phyloP scores from a whole-genome alignment of 2,329 filamentous ascomycete genomes.

The Fusarium buharicum region DNA sequence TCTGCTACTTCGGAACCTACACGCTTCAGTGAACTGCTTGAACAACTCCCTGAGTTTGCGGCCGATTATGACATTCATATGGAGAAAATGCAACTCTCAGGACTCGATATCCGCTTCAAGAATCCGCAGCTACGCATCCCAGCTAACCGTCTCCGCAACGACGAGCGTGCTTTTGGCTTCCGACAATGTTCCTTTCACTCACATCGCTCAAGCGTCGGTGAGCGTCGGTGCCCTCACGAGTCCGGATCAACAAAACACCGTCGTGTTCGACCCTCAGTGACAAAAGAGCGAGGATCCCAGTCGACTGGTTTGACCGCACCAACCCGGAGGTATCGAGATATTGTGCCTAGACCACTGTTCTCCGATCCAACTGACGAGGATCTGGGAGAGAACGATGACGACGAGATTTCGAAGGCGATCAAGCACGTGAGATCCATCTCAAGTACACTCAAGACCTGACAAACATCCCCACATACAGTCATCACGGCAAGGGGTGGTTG shows the following conservation, averaged over 20 bases:
- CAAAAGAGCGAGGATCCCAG: constrained; percentile 25
- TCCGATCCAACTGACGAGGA: constrained; percentile 34
- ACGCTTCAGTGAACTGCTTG: constrained; percentile 57
- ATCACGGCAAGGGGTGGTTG: constrained; percentile 6
- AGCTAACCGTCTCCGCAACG: constrained; percentile 65
- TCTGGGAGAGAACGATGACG: constrained; percentile 47
- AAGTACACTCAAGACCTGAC: constrained; percentile 45
- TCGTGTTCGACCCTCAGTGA: constrained; percentile 9
- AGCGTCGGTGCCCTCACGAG: constrained; percentile 63
- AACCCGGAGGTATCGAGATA: constrained; percentile 35
- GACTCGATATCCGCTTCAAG: constrained; percentile 65
- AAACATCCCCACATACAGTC: background rate
- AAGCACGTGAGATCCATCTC: constrained; percentile 49
- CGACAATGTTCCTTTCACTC: constrained; percentile 70
- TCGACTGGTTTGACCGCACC: constrained; percentile 39
- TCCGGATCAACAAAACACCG: constrained; percentile 30
- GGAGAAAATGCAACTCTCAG: constrained; percentile 61
- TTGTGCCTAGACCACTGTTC: constrained; percentile 46
- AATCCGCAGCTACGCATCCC: constrained; percentile 69
- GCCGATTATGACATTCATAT: constrained; percentile 64
- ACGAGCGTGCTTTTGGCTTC: constrained; percentile 69
- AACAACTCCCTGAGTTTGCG: constrained; percentile 57
- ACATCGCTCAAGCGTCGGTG: constrained; percentile 64
- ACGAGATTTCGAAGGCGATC: constrained; percentile 44
- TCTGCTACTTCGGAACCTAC: constrained; percentile 46